Conservation (phyloP, 2,329 filamentous ascomycete genomes). For the Davidsoniella eucalypti region DNA sequence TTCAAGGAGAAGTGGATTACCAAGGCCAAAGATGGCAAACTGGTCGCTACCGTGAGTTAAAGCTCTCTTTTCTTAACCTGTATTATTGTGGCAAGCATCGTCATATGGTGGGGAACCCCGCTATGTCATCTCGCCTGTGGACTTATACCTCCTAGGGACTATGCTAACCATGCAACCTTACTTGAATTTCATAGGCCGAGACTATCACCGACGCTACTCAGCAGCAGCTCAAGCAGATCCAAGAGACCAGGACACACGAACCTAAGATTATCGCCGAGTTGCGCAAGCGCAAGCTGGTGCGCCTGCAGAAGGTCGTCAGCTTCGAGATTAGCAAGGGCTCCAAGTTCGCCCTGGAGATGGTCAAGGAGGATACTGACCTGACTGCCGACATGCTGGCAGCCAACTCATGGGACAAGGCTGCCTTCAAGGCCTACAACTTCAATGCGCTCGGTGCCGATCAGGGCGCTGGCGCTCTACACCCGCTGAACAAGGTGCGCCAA, state of each 20-base stretch:
- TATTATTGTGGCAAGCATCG: neutral
- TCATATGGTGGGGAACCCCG: neutral
- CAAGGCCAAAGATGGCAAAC: conserved; percentile 41
- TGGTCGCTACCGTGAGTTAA: conserved; percentile 33
- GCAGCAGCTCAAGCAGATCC: conserved; percentile 57
- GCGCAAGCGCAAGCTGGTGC: conserved; percentile 82
- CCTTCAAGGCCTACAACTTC: conserved; percentile 67
- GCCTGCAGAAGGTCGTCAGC: conserved; percentile 64
- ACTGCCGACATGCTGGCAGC: conserved; percentile 81
- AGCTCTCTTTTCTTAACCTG: neutral
- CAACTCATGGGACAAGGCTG: conserved; percentile 81
- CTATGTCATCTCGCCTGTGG: neutral
- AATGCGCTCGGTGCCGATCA: conserved; percentile 52
- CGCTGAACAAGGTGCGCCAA: conserved; percentile 83
- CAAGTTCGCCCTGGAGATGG: conserved; percentile 77
- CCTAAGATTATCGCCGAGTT: conserved; percentile 63
- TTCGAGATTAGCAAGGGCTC: conserved; percentile 73
- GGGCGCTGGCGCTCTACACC: conserved; percentile 44
- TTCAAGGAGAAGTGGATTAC: conserved; percentile 66
- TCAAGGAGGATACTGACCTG: conserved; percentile 87
- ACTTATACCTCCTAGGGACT: neutral
- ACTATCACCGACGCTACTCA: conserved; percentile 66
- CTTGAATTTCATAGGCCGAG: conserved; percentile 31
- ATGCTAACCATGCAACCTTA: neutral
- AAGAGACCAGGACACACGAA: conserved; percentile 55